Conservation (phyloP, 1,284 basidiomycete species). For the Calocybe gambosa region DNA sequence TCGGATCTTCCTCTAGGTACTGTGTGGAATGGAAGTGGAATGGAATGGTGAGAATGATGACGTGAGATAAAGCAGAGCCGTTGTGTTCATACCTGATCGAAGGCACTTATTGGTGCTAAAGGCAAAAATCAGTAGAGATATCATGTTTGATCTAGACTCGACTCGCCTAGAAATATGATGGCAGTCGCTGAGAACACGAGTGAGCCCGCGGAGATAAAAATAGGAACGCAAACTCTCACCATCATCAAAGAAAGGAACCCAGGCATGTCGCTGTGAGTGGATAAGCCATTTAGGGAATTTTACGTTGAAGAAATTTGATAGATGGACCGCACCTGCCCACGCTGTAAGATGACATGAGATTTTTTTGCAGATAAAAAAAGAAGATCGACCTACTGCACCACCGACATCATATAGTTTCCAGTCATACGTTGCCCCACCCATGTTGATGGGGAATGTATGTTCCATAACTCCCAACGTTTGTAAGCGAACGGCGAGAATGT, state of each 20-base stretch:
- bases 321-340: conserved; percentile 39
- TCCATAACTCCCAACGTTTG: conserved; percentile 76
- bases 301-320: neutral
- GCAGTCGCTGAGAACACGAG: conserved; percentile 47
- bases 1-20: conserved; percentile 76
- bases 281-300: conserved; percentile 14
- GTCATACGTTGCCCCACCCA: conserved; percentile 55
- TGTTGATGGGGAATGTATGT: conserved; percentile 61
- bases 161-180: conserved; percentile 56
- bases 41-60: conserved; percentile 2
- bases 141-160: conserved; percentile 1
- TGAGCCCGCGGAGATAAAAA: neutral
- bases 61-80: conserved; percentile 9
- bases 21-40: conserved; percentile 21
- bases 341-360: conserved; percentile 25
- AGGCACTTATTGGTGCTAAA: conserved; percentile 73
- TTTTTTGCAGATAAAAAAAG: neutral
- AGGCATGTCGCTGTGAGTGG: conserved; percentile 56
- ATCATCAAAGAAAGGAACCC: conserved; percentile 80
- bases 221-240: conserved; percentile 35
- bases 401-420: conserved; percentile 80
- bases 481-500: conserved; percentile 70
- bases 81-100: conserved; percentile 55
- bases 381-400: conserved; percentile 53
- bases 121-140: neutral